Conservation (phyloP, 1,139 yeast species). For the Spathaspora sp. region DNA sequence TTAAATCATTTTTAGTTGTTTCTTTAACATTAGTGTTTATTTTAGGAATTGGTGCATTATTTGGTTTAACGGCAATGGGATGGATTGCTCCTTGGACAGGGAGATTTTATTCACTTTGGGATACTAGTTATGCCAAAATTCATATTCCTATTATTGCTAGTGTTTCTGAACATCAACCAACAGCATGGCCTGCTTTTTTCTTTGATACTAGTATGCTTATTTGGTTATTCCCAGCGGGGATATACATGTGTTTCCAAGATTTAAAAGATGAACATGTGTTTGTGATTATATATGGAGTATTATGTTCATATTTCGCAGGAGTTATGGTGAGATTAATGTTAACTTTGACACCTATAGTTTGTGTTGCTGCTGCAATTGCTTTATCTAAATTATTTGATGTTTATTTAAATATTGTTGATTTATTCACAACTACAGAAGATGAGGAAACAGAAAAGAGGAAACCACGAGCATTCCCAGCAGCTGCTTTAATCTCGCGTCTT, state of each 20-base stretch:
- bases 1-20: constrained; percentile 67
- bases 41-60: constrained; percentile 69
- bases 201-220: constrained; percentile 90
- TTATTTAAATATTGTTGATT: constrained; percentile 66
- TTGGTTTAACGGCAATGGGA: constrained; percentile 83
- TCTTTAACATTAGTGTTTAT: constrained; percentile 55
- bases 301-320: constrained; percentile 97
- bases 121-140: constrained; percentile 93
- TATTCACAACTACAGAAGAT: constrained; percentile 22
- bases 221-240: constrained; percentile 99
- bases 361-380: constrained; percentile 88
- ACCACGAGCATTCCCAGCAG: constrained; percentile 23
- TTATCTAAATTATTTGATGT: constrained; percentile 81
- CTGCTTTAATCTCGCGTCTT: constrained; percentile 52
- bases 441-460: constrained; percentile 11
- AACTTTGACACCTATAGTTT: constrained; percentile 92
- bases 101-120: constrained; percentile 98
- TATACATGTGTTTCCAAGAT: constrained; percentile 86
- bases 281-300: constrained; percentile 83
- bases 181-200: constrained; percentile 98
- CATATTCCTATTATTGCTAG: constrained; percentile 99
- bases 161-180: constrained; percentile 98
- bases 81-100: constrained; percentile 99
- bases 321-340: constrained; percentile 98
- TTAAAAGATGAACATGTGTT: constrained; percentile 90